Evolutionary conservation across 2,329 filamentous ascomycete species (phyloP).

Genomic region (Nannizzia gypsea): DNA sequence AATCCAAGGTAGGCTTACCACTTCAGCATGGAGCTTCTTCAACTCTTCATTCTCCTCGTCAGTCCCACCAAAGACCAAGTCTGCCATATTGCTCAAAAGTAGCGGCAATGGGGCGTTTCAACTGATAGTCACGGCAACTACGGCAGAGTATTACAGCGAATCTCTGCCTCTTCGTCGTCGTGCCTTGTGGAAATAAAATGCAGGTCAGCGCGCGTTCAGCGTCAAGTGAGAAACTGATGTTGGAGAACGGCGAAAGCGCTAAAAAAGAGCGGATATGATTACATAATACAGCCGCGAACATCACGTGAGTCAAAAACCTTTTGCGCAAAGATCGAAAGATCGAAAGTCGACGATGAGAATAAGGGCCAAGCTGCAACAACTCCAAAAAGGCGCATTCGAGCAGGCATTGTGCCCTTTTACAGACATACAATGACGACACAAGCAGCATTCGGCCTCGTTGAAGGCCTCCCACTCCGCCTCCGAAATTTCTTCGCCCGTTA

Average conservation of each 20-base stretch:
- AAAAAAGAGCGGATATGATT: slow-evolving; percentile 2
- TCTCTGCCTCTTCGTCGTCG: neutral
- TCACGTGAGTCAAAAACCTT: neutral
- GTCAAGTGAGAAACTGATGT: neutral
- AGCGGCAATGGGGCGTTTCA: neutral
- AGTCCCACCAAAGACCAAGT: slow-evolving; percentile 60
- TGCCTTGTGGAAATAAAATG: neutral
- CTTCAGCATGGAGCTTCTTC: slow-evolving; percentile 62
- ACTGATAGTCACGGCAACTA: neutral
- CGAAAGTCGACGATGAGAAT: neutral
- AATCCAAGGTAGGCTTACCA: slow-evolving; percentile 46
- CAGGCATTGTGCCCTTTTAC: neutral
- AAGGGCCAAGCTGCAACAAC: neutral
- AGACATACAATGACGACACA: slow-evolving; percentile 12
- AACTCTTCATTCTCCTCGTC: slow-evolving; percentile 77
- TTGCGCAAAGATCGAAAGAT: neutral
- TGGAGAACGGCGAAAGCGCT: neutral
- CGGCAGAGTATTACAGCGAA: neutral
- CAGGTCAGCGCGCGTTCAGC: neutral
- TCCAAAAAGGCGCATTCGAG: neutral
- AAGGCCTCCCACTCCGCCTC: slow-evolving; percentile 63
- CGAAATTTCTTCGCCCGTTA: slow-evolving; percentile 82
- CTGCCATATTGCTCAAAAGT: slow-evolving; percentile 45
- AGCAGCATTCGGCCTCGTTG: slow-evolving; percentile 40
- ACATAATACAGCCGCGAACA: neutral